A percentile compares a stretch with the other conserved stretches of the same genome.
Evolutionary conservation across 805 yeast genomes (phyloP).

Genomic region (Maudiozyma serrabonitensis): DNA sequence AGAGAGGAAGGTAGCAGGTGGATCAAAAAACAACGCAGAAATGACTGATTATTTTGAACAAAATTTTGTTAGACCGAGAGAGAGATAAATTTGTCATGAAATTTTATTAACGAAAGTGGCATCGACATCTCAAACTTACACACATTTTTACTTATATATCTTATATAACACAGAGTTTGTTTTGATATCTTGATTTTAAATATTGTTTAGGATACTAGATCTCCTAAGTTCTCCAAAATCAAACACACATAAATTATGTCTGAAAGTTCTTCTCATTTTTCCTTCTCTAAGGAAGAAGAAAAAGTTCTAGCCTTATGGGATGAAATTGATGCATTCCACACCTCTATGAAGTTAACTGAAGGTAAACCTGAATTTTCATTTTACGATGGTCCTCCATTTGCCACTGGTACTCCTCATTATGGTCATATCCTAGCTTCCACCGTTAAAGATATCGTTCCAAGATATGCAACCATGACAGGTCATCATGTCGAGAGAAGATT

Average conservation of each 20-base stretch:
- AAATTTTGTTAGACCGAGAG: too few relatives aligned
- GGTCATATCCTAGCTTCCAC: constrained; percentile 97
- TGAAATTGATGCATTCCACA: constrained; percentile 89
- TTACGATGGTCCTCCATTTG: constrained; percentile 99
- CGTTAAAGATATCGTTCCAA: constrained; percentile 92
- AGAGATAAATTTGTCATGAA: too few relatives aligned
- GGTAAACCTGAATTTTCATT: constrained; percentile 84
- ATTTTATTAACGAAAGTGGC: too few relatives aligned
- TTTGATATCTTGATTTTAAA: too few relatives aligned
- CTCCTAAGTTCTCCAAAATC: too few relatives aligned
- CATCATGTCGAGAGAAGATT: constrained; percentile 92
- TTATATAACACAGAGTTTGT: not conserved
- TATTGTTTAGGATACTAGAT: too few relatives aligned
- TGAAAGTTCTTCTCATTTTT: constrained; percentile 37
- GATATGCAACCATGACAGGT: constrained; percentile 97
- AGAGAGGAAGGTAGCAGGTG: too few relatives aligned
- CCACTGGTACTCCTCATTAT: constrained; percentile 98
- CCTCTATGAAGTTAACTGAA: constrained; percentile 70
- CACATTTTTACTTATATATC: not conserved
- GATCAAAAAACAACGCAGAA: too few relatives aligned
- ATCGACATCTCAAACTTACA: too few relatives aligned
- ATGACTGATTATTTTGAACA: too few relatives aligned
- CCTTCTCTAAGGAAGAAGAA: constrained; percentile 87
- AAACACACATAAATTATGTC: constrained; percentile 21
- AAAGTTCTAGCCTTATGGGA: constrained; percentile 74